Percentiles rank a stretch among this genome's conserved stretches.
phyloP scores from a whole-genome alignment of 1,139 yeast species.

The Yamadazyma jaroonii region DNA sequence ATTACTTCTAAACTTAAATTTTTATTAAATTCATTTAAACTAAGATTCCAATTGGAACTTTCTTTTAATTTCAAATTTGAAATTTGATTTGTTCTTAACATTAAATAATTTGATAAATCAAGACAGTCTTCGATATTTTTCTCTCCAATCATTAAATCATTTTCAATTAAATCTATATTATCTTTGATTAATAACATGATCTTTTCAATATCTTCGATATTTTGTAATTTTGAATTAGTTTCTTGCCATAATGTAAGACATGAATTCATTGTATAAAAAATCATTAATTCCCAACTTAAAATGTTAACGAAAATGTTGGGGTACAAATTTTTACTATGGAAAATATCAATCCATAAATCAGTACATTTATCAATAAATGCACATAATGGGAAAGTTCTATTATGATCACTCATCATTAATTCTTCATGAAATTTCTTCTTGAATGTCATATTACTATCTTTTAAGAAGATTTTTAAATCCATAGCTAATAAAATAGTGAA shows the following conservation, averaged over 20 bases:
- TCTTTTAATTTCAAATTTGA: slow-evolving; percentile 36
- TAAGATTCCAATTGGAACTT: slow-evolving; percentile 29
- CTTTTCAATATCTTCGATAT: slow-evolving; percentile 46
- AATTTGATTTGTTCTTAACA: slow-evolving; percentile 58
- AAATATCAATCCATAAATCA: slow-evolving; percentile 37
- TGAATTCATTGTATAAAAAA: slow-evolving; percentile 53
- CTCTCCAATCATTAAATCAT: slow-evolving; percentile 18
- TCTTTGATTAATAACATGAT: slow-evolving; percentile 40
- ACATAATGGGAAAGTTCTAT: slow-evolving; percentile 42
- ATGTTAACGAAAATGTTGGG: slow-evolving; percentile 44
- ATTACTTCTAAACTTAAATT: slow-evolving; percentile 57
- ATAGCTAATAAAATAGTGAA: slow-evolving; percentile 43
- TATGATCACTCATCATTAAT: slow-evolving; percentile 47
- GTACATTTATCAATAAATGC: slow-evolving; percentile 36
- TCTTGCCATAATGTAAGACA: slow-evolving; percentile 68
- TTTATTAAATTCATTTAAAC: slow-evolving; percentile 48
- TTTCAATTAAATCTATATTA: slow-evolving; percentile 30
- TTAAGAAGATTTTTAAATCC: slow-evolving; percentile 51
- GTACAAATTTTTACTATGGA: slow-evolving; percentile 30
- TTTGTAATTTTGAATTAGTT: slow-evolving; percentile 52
- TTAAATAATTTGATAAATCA: slow-evolving; percentile 39
- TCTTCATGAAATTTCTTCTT: slow-evolving; percentile 60
- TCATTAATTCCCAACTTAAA: slow-evolving; percentile 56
- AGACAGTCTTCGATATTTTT: slow-evolving; percentile 43
- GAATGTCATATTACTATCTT: slow-evolving; percentile 55